A percentile compares a stretch with the other conserved stretches of the same genome.
Conservation (phyloP, 2,329 filamentous ascomycete genomes). For the Hymenoscyphus fraxineus region DNA sequence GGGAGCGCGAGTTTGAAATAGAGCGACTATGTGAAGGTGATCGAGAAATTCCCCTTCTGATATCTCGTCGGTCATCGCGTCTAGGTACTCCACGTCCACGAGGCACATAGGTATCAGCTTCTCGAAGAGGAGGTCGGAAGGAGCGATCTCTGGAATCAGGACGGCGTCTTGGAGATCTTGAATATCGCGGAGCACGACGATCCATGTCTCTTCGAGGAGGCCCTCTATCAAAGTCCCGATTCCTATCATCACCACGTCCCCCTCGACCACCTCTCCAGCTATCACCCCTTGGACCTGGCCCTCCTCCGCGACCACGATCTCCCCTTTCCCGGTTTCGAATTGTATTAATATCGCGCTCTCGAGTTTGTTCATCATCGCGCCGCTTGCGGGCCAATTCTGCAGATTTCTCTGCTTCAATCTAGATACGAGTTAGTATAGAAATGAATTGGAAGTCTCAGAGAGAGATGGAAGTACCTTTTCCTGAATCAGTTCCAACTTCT, state of each 20-base stretch:
- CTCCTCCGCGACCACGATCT: constrained; percentile 41
- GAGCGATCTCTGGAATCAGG: constrained; percentile 38
- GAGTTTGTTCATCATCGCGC: constrained; percentile 66
- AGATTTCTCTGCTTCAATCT: constrained; percentile 80
- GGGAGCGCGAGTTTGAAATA: constrained; percentile 33
- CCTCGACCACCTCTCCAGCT: constrained; percentile 46
- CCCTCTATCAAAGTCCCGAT: constrained; percentile 44
- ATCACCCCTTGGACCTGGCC: constrained; percentile 35
- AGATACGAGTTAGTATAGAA: constrained; percentile 18
- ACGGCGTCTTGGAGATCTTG: constrained; percentile 40
- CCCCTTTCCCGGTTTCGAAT: constrained; percentile 63
- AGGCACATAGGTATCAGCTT: constrained; percentile 35
- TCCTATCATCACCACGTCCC: constrained; percentile 35
- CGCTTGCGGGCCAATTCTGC: constrained; percentile 70
- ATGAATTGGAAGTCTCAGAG: background rate
- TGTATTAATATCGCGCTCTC: constrained; percentile 66
- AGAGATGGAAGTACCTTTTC: constrained; percentile 69
- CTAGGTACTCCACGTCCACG: constrained; percentile 29
- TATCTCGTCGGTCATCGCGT: constrained; percentile 31
- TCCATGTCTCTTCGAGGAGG: constrained; percentile 37
- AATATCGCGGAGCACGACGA: constrained; percentile 43
- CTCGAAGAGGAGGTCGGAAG: constrained; percentile 28
- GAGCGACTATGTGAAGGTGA: constrained; percentile 22
- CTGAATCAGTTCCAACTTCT: constrained; percentile 91
- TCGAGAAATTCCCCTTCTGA: constrained; percentile 20